phyloP scores from a whole-genome alignment of 768 basidiomycete genomes.

The Hygrophorus pudorinus region DNA sequence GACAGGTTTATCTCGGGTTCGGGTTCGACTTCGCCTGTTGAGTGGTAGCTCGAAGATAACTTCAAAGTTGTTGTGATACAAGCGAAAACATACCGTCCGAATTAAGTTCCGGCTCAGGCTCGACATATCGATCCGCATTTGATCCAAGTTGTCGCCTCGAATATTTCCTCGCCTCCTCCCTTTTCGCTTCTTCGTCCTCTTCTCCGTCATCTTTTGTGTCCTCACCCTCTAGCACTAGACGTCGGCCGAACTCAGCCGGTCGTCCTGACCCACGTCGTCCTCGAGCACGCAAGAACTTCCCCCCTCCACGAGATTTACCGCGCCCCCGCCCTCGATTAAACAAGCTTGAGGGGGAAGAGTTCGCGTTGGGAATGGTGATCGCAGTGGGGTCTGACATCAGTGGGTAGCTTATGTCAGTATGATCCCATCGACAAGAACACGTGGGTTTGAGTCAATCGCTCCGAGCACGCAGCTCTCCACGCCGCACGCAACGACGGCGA shows the following conservation, averaged over 20 bases:
- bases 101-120: slow-evolving; percentile 58
- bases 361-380: no score
- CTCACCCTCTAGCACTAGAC: slow-evolving; percentile 55
- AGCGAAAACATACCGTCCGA: slow-evolving; percentile 48
- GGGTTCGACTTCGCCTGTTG: slow-evolving; percentile 49
- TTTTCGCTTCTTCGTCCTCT: slow-evolving; percentile 38
- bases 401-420: no score
- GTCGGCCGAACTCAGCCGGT: slow-evolving; percentile 55
- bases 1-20: slow-evolving; percentile 73
- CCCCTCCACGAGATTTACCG: slow-evolving; percentile 57
- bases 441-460: no score
- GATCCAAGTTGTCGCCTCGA: slow-evolving; percentile 49
- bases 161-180: slow-evolving; percentile 41
- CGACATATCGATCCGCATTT: slow-evolving; percentile 67
- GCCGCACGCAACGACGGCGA: no score
- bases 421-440: no score
- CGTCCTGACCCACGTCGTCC: slow-evolving; percentile 52
- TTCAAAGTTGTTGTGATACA: no score
- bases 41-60: neutral
- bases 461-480: no score
- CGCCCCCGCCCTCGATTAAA: slow-evolving; percentile 33
- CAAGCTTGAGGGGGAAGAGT: no score
- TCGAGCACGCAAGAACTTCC: slow-evolving; percentile 65
- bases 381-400: no score
- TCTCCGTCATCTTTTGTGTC: slow-evolving; percentile 21